Evolutionary conservation across 2,329 filamentous ascomycete species (phyloP).

Genomic region (Trichophyton verrucosum): DNA sequence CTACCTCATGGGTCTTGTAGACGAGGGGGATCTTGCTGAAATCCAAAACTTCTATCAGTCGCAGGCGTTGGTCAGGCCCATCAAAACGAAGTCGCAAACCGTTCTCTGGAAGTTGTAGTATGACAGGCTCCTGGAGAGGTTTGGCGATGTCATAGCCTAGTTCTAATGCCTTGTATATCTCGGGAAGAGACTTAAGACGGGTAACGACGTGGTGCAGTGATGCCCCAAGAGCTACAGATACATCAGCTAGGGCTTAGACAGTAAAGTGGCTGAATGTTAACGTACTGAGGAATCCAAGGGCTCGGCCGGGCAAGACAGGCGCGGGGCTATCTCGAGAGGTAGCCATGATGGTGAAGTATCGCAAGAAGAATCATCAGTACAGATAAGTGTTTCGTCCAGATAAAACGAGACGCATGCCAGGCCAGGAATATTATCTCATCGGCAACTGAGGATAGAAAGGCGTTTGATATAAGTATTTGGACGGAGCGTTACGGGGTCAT

Average conservation of each 20-base stretch:
- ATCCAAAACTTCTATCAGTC: constrained; percentile 80
- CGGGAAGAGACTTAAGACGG: constrained; percentile 75
- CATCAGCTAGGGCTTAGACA: constrained; percentile 2
- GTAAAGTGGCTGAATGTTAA: constrained; percentile 2
- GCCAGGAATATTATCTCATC: background rate
- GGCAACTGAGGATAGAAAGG: background rate
- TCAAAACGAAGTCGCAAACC: constrained; percentile 87
- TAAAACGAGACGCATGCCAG: background rate
- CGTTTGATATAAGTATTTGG: background rate
- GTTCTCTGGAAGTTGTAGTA: constrained; percentile 67
- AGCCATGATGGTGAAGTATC: constrained; percentile 22
- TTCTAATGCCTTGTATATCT: constrained; percentile 70
- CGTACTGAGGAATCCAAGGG: constrained; percentile 49
- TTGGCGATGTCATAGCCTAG: constrained; percentile 63
- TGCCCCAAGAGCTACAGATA: constrained; percentile 60
- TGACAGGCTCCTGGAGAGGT: constrained; percentile 63
- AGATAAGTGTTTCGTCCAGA: background rate
- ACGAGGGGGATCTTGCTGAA: constrained; percentile 74
- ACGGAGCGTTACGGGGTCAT: background rate
- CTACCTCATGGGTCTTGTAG: constrained; percentile 69
- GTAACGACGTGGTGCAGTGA: constrained; percentile 84
- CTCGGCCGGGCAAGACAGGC: constrained; percentile 54
- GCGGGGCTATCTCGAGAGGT: constrained; percentile 31
- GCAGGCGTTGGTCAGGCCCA: constrained; percentile 78
- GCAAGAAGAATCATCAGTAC: background rate